Evolutionary conservation across 2,329 filamentous ascomycete genomes (phyloP), one percentile per base, ranked within the genome.

Genomic region (Cladophialophora psammophila): DNA sequence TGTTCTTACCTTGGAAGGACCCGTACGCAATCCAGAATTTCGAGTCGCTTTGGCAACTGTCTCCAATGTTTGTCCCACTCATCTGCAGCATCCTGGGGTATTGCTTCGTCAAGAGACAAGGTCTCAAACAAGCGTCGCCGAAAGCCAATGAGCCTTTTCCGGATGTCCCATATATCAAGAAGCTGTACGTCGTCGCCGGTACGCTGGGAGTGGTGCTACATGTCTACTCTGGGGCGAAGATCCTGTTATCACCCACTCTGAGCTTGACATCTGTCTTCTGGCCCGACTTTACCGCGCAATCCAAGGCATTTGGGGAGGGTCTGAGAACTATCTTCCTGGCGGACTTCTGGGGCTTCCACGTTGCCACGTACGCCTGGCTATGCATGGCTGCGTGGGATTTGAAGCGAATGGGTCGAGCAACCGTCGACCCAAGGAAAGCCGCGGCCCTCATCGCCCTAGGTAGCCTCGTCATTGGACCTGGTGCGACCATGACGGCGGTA

Each of bases 351-450:
- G 55, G 36, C n/a, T 64, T 57, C 53, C 18, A 57, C 13, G 20
- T 59, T 6, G 62, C 62, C 18, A 58, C 20, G 10, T 58, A 58
- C 10, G 55, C 18, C n/a, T 64, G 62, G 62, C 34, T 38, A 15
- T 64, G 62, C n/a, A 48, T 58, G 53, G 53, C 62, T 8, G 53
- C 35, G 18, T 64, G 54, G 54, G 62, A 64, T 52, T 20, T 64
- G 5, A 57, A 57, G 53, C 35, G 62, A 26, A 38, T 64, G 42
- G 62, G 62, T 20, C 54, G 40, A 3, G 35, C 62, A 4, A 31
- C 20, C 35, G 62, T 64, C 53, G 38, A 50, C 36, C 12, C 31
- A 3, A 20, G 40, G n/a, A 40, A 40, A 20, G 60, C 60, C 20
- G 9, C 60, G 15, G 60, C 48, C 4, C 34, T 55, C n/a, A 55